A percentile compares a stretch with the other conserved stretches of the same genome.
These are phyloP conservation scores for Colletotrichum navitas DNA, from an alignment of 2,329 filamentous ascomycete species.

Conservation along the genomic window DNA sequence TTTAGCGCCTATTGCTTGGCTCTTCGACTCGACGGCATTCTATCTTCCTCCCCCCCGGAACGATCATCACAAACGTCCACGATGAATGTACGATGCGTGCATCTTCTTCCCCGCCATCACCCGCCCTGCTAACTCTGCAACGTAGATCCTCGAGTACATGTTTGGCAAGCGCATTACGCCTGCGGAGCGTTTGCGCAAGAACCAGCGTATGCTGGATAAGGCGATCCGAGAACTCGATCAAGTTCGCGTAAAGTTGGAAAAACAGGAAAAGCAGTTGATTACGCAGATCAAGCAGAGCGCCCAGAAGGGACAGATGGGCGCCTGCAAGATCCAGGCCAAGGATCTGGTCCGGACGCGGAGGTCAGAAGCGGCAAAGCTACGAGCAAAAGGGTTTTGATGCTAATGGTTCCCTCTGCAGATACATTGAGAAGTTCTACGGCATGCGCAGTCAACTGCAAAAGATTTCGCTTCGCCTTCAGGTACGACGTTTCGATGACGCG, in stretches of 20 bases:
- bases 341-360: slow-evolving; percentile 92
- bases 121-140: slow-evolving; percentile 39
- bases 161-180: slow-evolving; percentile 99
- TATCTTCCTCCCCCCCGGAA: background rate
- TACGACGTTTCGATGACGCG: slow-evolving; percentile 52
- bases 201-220: slow-evolving; percentile 96
- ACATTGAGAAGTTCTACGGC: slow-evolving; percentile 97
- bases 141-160: slow-evolving; percentile 97
- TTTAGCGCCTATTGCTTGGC: background rate
- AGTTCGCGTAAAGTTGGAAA: slow-evolving; percentile 94
- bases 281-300: slow-evolving; percentile 98
- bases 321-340: slow-evolving; percentile 98
- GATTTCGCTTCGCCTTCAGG: slow-evolving; percentile 94
- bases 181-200: slow-evolving; percentile 89
- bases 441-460: slow-evolving; percentile 98
- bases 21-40: background rate
- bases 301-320: slow-evolving; percentile 98
- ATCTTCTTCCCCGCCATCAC: slow-evolving; percentile 33
- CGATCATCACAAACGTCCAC: slow-evolving; percentile 43
- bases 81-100: slow-evolving; percentile 68
- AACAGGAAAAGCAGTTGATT: slow-evolving; percentile 97
- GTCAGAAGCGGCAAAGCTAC: slow-evolving; percentile 54
- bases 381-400: background rate
- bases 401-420: slow-evolving; percentile 63
- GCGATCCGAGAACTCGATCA: slow-evolving; percentile 96